A percentile compares a stretch with the other conserved stretches of the same genome.
These are phyloP conservation scores for Ogataea zsoltii DNA, from an alignment of 805 yeast species.

Conservation along the genomic window DNA sequence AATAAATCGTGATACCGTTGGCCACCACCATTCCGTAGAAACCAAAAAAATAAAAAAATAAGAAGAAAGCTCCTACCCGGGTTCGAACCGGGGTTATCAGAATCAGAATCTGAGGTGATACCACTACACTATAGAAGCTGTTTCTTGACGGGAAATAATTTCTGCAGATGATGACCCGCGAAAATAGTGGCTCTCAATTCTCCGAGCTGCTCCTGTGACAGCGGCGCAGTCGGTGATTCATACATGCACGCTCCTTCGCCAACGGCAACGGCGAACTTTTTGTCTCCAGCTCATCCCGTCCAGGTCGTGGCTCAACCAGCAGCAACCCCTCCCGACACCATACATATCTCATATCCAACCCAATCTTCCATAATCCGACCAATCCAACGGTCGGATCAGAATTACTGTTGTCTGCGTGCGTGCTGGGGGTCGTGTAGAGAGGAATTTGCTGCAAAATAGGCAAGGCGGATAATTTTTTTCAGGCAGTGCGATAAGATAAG, in stretches of 20 bases:
- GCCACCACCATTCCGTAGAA: slow-evolving; percentile 37
- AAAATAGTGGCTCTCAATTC: background rate
- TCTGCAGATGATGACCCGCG: background rate
- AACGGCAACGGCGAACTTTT: no score
- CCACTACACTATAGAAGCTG: slow-evolving; percentile 35
- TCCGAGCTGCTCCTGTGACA: background rate
- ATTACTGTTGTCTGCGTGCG: background rate
- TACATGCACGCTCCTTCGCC: no score
- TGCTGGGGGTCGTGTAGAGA: no score
- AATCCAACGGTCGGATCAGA: background rate
- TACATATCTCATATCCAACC: background rate
- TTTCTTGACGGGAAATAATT: slow-evolving; percentile 4
- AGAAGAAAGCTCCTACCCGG: slow-evolving; percentile 36
- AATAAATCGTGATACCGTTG: slow-evolving; percentile 39
- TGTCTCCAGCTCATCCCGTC: no score
- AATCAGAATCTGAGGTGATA: slow-evolving; percentile 39
- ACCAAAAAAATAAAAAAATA: slow-evolving; percentile 9
- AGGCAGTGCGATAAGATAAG: slow-evolving; percentile 3
- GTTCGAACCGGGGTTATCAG: slow-evolving; percentile 40
- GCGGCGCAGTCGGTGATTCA: no score
- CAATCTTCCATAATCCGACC: background rate
- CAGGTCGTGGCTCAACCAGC: background rate
- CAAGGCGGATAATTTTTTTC: background rate
- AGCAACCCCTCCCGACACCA: background rate
- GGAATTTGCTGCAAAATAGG: background rate